Percentiles rank a stretch among this genome's conserved stretches.
phyloP scores from a whole-genome alignment of 148 eudicot species.

The Linanthus parryae region DNA sequence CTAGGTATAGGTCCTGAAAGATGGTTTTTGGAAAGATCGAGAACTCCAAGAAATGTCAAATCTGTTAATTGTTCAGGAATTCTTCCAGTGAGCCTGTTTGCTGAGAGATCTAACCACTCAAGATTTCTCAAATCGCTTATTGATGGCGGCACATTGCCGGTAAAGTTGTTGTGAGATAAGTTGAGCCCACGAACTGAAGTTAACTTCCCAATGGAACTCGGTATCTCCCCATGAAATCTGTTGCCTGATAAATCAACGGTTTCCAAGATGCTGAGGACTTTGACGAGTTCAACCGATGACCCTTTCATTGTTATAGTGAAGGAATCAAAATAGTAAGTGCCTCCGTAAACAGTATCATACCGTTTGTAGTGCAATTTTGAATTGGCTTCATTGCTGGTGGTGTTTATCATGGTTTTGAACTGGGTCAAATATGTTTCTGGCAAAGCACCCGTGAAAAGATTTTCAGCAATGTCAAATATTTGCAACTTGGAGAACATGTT shows the following conservation, averaged over 20 bases:
- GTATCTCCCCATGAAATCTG: slow-evolving; percentile 22
- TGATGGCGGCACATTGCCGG: slow-evolving; percentile 20
- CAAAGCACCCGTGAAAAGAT: slow-evolving; percentile 21
- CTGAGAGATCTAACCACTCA: slow-evolving; percentile 34
- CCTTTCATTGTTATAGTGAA: slow-evolving; percentile 3
- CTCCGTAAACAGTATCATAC: no score
- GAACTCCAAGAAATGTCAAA: slow-evolving; percentile 12
- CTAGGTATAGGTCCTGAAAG: slow-evolving; percentile 17
- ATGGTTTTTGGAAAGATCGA: slow-evolving; percentile 22
- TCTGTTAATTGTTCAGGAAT: slow-evolving; percentile 23
- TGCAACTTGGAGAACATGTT: slow-evolving; percentile 10
- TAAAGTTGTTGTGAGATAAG: slow-evolving; percentile 30
- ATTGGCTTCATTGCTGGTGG: background rate
- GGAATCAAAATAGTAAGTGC: background rate
- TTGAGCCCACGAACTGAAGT: slow-evolving; percentile 18
- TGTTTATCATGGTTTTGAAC: slow-evolving; percentile 13
- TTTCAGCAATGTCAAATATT: slow-evolving; percentile 26
- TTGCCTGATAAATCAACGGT: slow-evolving; percentile 18
- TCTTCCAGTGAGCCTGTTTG: slow-evolving; percentile 14
- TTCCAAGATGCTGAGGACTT: slow-evolving; percentile 2
- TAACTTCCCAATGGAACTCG: slow-evolving; percentile 15
- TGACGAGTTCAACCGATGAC: background rate
- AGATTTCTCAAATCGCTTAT: slow-evolving; percentile 15
- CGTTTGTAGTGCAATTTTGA: no score
- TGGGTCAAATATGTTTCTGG: slow-evolving; percentile 13